Percentiles rank a stretch among this genome's conserved stretches.
These are phyloP conservation scores for Fraxinus velutina DNA, from an alignment of 305 asterid species.

Conservation along the genomic window DNA sequence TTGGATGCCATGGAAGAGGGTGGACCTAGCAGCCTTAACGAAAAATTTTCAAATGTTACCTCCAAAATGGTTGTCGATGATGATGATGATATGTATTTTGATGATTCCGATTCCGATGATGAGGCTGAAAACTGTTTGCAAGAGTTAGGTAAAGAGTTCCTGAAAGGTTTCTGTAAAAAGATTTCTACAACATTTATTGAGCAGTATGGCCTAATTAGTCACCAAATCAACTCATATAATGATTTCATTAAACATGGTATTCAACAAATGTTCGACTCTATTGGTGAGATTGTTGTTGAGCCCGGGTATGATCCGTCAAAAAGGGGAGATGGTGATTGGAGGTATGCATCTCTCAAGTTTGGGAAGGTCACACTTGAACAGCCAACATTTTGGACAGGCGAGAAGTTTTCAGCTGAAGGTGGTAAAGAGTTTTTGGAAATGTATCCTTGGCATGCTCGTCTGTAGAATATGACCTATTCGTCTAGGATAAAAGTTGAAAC, in stretches of 20 bases:
- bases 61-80: conserved; percentile 50
- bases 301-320: conserved; percentile 84
- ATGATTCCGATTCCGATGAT: conserved; percentile 52
- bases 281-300: conserved; percentile 67
- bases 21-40: not conserved
- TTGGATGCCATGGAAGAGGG: not conserved
- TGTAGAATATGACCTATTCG: conserved; percentile 84
- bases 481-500: conserved; percentile 60
- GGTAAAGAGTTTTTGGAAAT: conserved; percentile 44
- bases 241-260: conserved; percentile 63
- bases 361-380: conserved; percentile 70
- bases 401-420: conserved; percentile 51
- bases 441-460: conserved; percentile 84
- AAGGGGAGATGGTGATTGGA: conserved; percentile 84
- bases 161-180: conserved; percentile 57
- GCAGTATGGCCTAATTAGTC: conserved; percentile 73
- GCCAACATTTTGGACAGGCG: conserved; percentile 61
- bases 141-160: conserved; percentile 40
- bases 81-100: conserved; percentile 41
- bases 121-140: conserved; percentile 36
- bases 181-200: conserved; percentile 67
- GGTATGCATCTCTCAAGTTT: conserved; percentile 61
- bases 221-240: conserved; percentile 78
- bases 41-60: conserved; percentile 17
- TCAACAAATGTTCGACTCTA: conserved; percentile 65